phyloP scores from a whole-genome alignment of 148 eudicot genomes.

The Camellia granthamiana region DNA sequence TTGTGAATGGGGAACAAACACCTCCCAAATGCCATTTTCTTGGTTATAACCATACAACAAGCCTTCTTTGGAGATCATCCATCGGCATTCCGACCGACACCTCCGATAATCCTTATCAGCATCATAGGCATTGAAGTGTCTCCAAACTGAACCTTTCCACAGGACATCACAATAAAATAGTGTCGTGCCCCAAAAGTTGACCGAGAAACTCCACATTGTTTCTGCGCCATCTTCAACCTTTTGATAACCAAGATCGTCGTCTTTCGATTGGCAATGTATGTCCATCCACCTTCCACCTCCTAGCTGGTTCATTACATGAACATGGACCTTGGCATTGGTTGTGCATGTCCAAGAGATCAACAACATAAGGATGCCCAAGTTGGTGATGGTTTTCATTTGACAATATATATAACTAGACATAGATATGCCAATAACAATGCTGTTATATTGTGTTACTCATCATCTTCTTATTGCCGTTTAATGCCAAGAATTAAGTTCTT shows the following conservation, averaged over 20 bases:
- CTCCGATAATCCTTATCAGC: conserved; percentile 10
- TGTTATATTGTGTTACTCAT: not conserved
- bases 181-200: conserved; percentile 28
- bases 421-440: not conserved
- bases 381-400: not conserved
- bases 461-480: too few species aligned
- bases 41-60: conserved; percentile 17
- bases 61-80: conserved; percentile 32
- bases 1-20: not conserved
- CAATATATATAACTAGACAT: not conserved
- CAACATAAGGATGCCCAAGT: not conserved
- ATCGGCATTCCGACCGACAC: conserved; percentile 11
- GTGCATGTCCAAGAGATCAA: not conserved
- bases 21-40: conserved; percentile 6
- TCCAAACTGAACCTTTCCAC: conserved; percentile 21
- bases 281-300: conserved; percentile 8
- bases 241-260: conserved; percentile 29
- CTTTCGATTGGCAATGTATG: conserved; percentile 27
- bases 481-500: not conserved
- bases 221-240: conserved; percentile 1
- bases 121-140: conserved; percentile 26
- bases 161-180: conserved; percentile 29
- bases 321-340: conserved; percentile 2
- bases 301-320: conserved; percentile 20
- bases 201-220: conserved; percentile 21